These are phyloP conservation scores for Fomitopsis pulvina DNA, from an alignment of 768 basidiomycete species.

Conservation along the genomic window DNA sequence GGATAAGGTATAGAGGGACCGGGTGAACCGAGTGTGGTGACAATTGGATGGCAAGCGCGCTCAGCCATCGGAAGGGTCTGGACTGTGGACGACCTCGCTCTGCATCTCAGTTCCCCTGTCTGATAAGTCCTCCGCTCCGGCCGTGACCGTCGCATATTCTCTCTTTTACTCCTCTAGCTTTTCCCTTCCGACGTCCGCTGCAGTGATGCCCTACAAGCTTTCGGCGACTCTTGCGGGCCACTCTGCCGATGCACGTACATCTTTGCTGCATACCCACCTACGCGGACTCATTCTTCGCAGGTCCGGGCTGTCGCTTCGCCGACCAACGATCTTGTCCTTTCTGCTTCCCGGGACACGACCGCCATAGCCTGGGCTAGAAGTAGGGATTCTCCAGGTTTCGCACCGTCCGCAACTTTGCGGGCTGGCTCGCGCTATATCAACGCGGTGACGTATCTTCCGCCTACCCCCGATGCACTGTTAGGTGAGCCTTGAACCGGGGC, in stretches of 20 bases:
- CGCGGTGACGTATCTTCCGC: slow-evolving; percentile 71
- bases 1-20: neutral
- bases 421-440: slow-evolving; percentile 76
- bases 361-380: slow-evolving; percentile 79
- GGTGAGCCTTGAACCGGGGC: slow-evolving; percentile 36
- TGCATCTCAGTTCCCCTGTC: slow-evolving; percentile 10
- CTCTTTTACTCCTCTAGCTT: neutral
- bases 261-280: slow-evolving; percentile 9
- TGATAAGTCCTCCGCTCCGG: neutral
- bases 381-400: slow-evolving; percentile 42
- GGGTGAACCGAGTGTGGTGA: no score
- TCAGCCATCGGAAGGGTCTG: neutral
- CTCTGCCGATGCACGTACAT: slow-evolving; percentile 60
- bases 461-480: slow-evolving; percentile 61
- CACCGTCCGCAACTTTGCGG: slow-evolving; percentile 44
- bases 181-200: neutral
- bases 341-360: slow-evolving; percentile 87
- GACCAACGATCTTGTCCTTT: slow-evolving; percentile 71
- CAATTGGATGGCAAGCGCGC: neutral
- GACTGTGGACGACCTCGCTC: slow-evolving; percentile 6
- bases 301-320: slow-evolving; percentile 80
- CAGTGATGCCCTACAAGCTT: slow-evolving; percentile 72
- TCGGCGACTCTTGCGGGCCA: slow-evolving; percentile 68
- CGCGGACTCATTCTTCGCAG: slow-evolving; percentile 33
- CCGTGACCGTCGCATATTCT: neutral